Evolutionary conservation across 163 green algal species (phyloP), one percentile per base, ranked within the genome.

Genomic region (Trebouxia gelatinosa): DNA sequence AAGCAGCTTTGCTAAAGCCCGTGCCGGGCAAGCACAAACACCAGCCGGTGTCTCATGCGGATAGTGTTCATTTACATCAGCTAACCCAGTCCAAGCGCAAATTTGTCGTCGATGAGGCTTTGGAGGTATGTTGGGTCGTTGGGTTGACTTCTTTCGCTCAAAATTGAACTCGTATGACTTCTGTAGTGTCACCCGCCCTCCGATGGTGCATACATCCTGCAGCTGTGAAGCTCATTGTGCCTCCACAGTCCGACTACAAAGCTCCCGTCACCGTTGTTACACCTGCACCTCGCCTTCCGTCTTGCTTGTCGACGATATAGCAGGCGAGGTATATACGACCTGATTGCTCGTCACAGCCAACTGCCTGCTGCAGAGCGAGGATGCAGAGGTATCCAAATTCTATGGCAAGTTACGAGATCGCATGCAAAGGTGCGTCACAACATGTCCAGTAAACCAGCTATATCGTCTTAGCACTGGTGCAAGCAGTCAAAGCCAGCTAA

Each of bases 291-390:
- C 9, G 43, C 43, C 13, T 54, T 54, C 11, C 43, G 43, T 54
- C 43, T 13, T 54, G 43, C 9, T 21, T 39, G 2, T 40, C 2
- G 6, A 67, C 28, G 16, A 11, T 38, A n/a, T n/a, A n/a, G n/a
- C n/a, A n/a, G n/a, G n/a, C n/a, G n/a, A n/a, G n/a, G n/a, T n/a
- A n/a, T n/a, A n/a, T n/a, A n/a, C n/a, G n/a, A n/a, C n/a, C n/a
- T n/a, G n/a, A n/a, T n/a, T n/a, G n/a, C n/a, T n/a, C n/a, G n/a
- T n/a, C n/a, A n/a, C n/a, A n/a, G n/a, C n/a, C n/a, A n/a, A n/a
- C n/a, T n/a, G n/a, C 7, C 65, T 66, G 23, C 38, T 85, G 65
- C 35, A 74, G 65, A 74, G 65, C 37, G 38, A 74, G 37, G 65
- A 74, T 51, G 65, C 65, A 31, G 65, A 74, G 32, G 65, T 37